Base-by-base conservation (phyloP, 108 stramenopile genomes). In the Nitzschia inconspicua region DNA sequence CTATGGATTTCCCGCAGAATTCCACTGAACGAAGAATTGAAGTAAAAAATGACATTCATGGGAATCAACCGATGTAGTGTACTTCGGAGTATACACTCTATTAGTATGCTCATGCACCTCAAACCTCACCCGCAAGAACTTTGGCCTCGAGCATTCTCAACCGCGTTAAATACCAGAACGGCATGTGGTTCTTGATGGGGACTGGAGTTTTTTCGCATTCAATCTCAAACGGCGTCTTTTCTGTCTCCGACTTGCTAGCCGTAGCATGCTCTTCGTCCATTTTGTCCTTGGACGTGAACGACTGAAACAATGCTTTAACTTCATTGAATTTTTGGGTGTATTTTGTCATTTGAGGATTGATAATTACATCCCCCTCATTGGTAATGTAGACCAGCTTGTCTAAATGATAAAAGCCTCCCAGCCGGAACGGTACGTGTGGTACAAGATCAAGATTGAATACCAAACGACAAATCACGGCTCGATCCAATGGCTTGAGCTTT, bases 361-460 rank as follows among this genome's bases (percentile, higher is more conserved):
- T 29, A 3, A 72, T 11, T 7, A 72, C 24, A 7, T 57, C 26
- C 11, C 70, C 64, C 18, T 59, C 41, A 25, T 48, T 44, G 5
- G 70, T 65, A 23, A 72, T 65, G 34, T 47, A 72, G 11, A 65
- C 44, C 7, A 65, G 29, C n/a, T 58, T 51, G 5, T 27, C 70
- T 1, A 72, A 3, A 44, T 72, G 70, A 13, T 32, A 18, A 49
- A 49, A 72, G 1, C 51, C 43, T 1, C 58, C 9, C 10, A 44
- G 24, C 14, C 31, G 27, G 16, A 47, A 56, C 11, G 70, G 70
- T 3, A 64, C 64, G 28, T 35, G 63, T 1, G 56, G 41, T 3
- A 72, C 70, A 28, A 62, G 31, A 39, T 72, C 70, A 5, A 48
- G 13, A 48, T 72, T 63, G 20, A 34, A 56, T 6, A 72, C 70